A percentile compares a stretch with the other conserved stretches of the same genome.
Conservation (phyloP, 2,329 filamentous ascomycete genomes). For the Alternaria brassicae region DNA sequence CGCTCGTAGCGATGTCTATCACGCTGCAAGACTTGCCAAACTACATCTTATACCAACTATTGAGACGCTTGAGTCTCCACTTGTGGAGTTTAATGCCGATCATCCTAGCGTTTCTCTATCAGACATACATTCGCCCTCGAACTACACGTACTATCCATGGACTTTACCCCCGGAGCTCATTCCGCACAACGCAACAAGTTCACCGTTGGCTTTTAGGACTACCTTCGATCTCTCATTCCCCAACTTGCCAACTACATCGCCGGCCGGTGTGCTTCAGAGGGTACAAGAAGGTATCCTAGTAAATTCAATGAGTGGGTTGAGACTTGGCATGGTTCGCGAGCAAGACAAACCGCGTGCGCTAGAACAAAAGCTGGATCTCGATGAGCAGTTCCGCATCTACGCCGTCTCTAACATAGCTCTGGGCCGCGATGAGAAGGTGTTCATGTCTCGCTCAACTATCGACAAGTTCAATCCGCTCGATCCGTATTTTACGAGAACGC, state of each 20-base stretch:
- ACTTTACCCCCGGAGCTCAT: conserved; percentile 80
- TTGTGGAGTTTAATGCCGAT: conserved; percentile 60
- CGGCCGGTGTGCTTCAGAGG: conserved; percentile 61
- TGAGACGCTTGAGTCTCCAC: conserved; percentile 64
- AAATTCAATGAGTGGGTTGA: conserved; percentile 66
- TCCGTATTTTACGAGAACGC: conserved; percentile 80
- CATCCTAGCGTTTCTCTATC: conserved; percentile 64
- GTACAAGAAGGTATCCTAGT: conserved; percentile 66
- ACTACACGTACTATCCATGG: conserved; percentile 92
- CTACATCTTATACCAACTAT: conserved; percentile 74
- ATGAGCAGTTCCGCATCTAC: conserved; percentile 71
- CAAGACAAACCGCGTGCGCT: conserved; percentile 53
- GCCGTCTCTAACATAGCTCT: conserved; percentile 81
- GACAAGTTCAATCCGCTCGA: conserved; percentile 76
- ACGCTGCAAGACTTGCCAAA: conserved; percentile 84
- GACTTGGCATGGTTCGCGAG: conserved; percentile 73
- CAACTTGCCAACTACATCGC: conserved; percentile 59
- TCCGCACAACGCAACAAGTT: conserved; percentile 78
- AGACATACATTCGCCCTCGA: conserved; percentile 68
- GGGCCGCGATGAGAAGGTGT: conserved; percentile 86
- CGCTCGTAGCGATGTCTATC: conserved; percentile 81
- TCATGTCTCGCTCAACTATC: conserved; percentile 74
- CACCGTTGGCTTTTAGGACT: conserved; percentile 71
- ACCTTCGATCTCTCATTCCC: conserved; percentile 76
- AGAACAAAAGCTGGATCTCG: conserved; percentile 36